Evolutionary conservation across 352 stramenopile species (phyloP).

Genomic region (Phytophthora rubi): DNA sequence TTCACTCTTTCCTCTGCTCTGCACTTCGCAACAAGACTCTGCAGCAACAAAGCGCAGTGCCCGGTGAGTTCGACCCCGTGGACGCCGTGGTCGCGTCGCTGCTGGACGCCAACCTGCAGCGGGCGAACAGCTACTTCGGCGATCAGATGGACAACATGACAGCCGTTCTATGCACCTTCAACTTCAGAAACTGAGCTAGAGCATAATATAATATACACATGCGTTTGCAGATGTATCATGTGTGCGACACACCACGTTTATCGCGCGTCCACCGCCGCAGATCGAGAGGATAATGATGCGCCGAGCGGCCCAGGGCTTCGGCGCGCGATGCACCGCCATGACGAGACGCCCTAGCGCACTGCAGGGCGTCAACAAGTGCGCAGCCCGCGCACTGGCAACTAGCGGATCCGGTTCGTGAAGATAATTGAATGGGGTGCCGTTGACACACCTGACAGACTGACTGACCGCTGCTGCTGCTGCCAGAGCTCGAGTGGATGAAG

Average conservation of each 20-base stretch:
- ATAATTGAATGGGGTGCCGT: not conserved
- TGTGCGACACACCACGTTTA: constrained; percentile 1
- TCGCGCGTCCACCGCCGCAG: constrained; percentile 13
- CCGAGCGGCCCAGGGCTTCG: constrained; percentile 17
- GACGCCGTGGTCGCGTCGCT: constrained; percentile 47
- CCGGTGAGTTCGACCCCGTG: constrained; percentile 15
- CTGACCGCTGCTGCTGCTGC: not conserved
- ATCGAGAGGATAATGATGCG: constrained; percentile 32
- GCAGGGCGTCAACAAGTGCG: constrained; percentile 1
- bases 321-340: constrained; percentile 8
- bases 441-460: constrained; percentile 13
- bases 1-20: constrained; percentile 55
- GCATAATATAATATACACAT: not conserved
- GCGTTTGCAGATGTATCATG: not conserved
- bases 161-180: constrained; percentile 66
- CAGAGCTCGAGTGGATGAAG: constrained; percentile 82
- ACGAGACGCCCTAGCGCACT: constrained; percentile 15
- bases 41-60: constrained; percentile 10
- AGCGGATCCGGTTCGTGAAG: constrained; percentile 12
- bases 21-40: constrained; percentile 11
- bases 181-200: constrained; percentile 3
- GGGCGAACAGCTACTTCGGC: constrained; percentile 75
- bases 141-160: constrained; percentile 92
- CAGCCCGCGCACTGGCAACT: constrained; percentile 15
- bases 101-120: constrained; percentile 68